Conservation (phyloP, 257 asterid genomes). For the Apocynum venetum region DNA sequence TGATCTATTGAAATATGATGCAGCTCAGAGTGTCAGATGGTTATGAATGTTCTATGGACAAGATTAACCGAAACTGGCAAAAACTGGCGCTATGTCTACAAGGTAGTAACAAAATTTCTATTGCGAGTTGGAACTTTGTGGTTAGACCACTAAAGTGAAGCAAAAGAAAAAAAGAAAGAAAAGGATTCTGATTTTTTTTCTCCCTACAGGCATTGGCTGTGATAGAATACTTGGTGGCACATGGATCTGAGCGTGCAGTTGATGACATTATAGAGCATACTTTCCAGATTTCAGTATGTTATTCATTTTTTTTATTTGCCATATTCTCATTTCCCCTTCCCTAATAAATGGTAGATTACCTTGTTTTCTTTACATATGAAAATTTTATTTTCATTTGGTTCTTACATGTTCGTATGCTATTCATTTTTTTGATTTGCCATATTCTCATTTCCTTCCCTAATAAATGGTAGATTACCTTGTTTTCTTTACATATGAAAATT, state of each 20-base stretch:
- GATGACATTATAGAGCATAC: constrained; percentile 93
- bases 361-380: constrained; percentile 1
- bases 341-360: constrained; percentile 11
- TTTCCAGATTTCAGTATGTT: constrained; percentile 82
- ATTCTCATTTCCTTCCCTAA: too few species aligned
- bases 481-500: not conserved
- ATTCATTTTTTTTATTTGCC: constrained; percentile 21
- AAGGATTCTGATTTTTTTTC: constrained; percentile 12
- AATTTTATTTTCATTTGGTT: constrained; percentile 10
- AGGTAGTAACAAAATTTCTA: constrained; percentile 40
- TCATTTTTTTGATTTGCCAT: too few species aligned
- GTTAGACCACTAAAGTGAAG: not conserved
- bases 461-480: too few species aligned
- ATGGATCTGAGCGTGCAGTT: constrained; percentile 96
- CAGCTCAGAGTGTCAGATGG: constrained; percentile 88
- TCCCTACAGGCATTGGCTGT: constrained; percentile 70
- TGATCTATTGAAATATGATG: constrained; percentile 38
- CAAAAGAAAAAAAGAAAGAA: not conserved
- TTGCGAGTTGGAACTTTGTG: constrained; percentile 9
- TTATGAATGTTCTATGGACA: constrained; percentile 89
- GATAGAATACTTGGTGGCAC: constrained; percentile 91
- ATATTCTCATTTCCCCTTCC: constrained; percentile 5
- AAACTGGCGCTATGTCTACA: constrained; percentile 86
- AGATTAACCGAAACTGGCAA: constrained; percentile 79
- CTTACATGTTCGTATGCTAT: constrained; percentile 7